Evolutionary conservation across 1,139 yeast genomes (phyloP), one percentile per base, ranked within the genome.

Genomic region (Casaregolazyma lundiana): DNA sequence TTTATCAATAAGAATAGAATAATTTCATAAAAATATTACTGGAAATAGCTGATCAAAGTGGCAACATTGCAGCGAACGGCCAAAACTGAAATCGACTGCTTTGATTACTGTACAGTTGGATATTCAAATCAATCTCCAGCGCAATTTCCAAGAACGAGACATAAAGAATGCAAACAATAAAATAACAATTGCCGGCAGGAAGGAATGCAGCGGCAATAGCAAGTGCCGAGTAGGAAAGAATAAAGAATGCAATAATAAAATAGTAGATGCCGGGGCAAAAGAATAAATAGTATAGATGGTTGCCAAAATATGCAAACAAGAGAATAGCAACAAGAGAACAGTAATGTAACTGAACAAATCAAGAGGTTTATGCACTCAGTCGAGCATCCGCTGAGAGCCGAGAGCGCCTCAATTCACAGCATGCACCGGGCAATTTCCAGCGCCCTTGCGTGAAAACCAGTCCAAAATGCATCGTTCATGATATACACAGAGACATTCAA

Each of bases 401-500:
- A 34, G n/a, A 34, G 13, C 37, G 49, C 49, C 58, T 20, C 55
- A 44, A 50, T 72, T 75, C 4, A 73, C 65, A 9, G 78, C 72
- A 64, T 87, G 96, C 18, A 87, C 88, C 0, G 96, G 96, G 64
- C 96, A 87, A 54, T 83, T 87, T 6, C 94, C 88, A 17, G 76
- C 82, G 0, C 96, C 94, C 63, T 85, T 88, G 66, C 83, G 79
- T 52, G 79, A 76, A 60, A 90, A 87, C 98, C 98, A 92, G 53
- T 80, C 83, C 63, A 84, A 80, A 55, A 92, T 92, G 65, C 98
- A 92, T 53, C 76, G 71, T 62, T 89, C 88, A 63, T 94, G 99
- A 64, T 87, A 94, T 39, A 90, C 86, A 63, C 99, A 94, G 20
- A 94, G 73, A 64, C 98, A 94, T 64, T 92, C 98, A 47, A 94